A percentile compares a stretch with the other conserved stretches of the same genome.
phyloP scores from a whole-genome alignment of 306 rosid species.

The Macrotyloma uniflorum region DNA sequence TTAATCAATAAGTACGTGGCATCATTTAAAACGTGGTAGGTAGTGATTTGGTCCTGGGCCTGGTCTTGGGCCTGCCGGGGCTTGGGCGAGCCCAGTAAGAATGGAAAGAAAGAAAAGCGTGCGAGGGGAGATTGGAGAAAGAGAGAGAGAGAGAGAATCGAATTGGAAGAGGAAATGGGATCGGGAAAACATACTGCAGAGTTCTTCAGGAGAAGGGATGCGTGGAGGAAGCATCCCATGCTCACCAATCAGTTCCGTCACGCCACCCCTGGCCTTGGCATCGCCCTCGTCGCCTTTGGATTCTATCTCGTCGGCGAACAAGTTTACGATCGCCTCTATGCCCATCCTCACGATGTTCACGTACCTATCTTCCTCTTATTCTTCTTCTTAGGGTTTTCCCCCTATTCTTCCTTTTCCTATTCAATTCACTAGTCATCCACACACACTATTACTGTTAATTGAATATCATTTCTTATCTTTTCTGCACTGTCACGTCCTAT shows the following conservation, averaged over 20 bases:
- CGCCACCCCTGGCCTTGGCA: conserved; percentile 92
- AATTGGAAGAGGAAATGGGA: conserved; percentile 39
- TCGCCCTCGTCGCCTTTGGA: conserved; percentile 91
- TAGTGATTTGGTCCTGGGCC: too few relatives aligned
- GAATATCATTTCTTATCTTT: too few relatives aligned
- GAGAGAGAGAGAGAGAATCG: background rate
- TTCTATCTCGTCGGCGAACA: conserved; percentile 89
- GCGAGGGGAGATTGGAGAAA: background rate
- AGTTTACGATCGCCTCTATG: conserved; percentile 53
- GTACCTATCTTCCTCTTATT: background rate
- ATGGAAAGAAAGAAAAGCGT: background rate
- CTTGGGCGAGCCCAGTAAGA: conserved; percentile 1
- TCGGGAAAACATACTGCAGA: conserved; percentile 58
- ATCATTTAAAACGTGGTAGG: too few relatives aligned
- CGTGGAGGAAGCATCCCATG: conserved; percentile 97
- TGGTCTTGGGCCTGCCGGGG: too few relatives aligned
- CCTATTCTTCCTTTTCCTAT: background rate
- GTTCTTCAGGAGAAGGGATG: conserved; percentile 91
- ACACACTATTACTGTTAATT: background rate
- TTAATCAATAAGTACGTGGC: too few relatives aligned
- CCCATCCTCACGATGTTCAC: conserved; percentile 37
- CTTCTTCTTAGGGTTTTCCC: background rate
- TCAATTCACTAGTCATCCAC: background rate
- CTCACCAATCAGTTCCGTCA: conserved; percentile 77
- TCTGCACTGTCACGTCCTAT: too few relatives aligned